phyloP scores from a whole-genome alignment of 2,329 filamentous ascomycete species.

The Trichoderma guizhouense region DNA sequence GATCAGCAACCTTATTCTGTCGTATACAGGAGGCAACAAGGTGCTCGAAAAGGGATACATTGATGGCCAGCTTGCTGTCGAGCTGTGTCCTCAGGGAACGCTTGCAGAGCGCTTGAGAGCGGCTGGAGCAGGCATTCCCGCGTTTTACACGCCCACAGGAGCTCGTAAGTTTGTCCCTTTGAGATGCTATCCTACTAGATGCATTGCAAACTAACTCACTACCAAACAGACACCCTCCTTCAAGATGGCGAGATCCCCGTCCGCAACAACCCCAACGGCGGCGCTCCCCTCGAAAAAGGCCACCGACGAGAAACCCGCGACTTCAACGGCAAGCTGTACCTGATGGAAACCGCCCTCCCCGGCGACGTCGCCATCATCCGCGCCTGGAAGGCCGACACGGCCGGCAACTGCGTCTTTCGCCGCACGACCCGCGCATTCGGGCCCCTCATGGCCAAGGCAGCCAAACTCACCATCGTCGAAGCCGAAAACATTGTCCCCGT shows the following conservation, averaged over 20 bases:
- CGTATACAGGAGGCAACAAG: slow-evolving; percentile 76
- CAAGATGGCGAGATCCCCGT: slow-evolving; percentile 67
- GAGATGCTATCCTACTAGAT: background rate
- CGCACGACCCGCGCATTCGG: slow-evolving; percentile 75
- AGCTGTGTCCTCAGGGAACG: slow-evolving; percentile 74
- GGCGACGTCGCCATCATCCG: slow-evolving; percentile 76
- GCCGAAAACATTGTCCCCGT: slow-evolving; percentile 78
- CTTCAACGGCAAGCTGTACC: slow-evolving; percentile 68
- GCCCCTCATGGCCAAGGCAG: slow-evolving; percentile 77
- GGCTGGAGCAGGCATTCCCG: slow-evolving; percentile 72
- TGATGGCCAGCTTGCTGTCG: slow-evolving; percentile 68
- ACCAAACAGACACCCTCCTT: slow-evolving; percentile 56
- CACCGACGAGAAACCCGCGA: slow-evolving; percentile 66
- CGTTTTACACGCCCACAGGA: slow-evolving; percentile 76
- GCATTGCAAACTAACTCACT: slow-evolving; percentile 6
- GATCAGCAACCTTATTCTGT: slow-evolving; percentile 68
- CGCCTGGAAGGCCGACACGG: slow-evolving; percentile 71
- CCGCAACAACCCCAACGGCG: slow-evolving; percentile 56
- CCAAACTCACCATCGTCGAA: slow-evolving; percentile 74
- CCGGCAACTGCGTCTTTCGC: slow-evolving; percentile 77
- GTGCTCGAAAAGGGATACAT: slow-evolving; percentile 71
- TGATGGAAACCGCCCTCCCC: slow-evolving; percentile 73
- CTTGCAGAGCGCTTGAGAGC: slow-evolving; percentile 69
- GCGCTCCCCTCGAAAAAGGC: slow-evolving; percentile 61
- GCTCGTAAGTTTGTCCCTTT: slow-evolving; percentile 46